phyloP scores from a whole-genome alignment of 2,329 filamentous ascomycete species.

The Nannizzia gypsea region DNA sequence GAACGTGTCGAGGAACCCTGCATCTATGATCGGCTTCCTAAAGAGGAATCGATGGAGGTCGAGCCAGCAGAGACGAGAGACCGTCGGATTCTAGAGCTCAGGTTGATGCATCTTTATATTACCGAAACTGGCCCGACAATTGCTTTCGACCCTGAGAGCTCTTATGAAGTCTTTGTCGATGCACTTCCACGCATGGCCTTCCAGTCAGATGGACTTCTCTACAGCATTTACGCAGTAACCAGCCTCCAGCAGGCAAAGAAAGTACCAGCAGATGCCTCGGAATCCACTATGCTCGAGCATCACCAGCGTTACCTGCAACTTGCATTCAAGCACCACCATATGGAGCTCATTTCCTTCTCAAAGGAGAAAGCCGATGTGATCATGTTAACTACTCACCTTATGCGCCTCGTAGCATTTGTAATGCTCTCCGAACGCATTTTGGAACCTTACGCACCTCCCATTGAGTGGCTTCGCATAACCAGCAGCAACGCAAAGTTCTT shows the following conservation, averaged over 20 bases:
- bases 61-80: neutral
- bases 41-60: neutral
- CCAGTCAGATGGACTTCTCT: neutral
- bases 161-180: neutral
- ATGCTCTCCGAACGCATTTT: conserved; percentile 1
- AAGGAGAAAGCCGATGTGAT: conserved; percentile 1
- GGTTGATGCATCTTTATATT: conserved; percentile 4
- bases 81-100: neutral
- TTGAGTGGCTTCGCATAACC: neutral
- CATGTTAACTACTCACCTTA: neutral
- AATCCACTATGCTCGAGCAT: neutral
- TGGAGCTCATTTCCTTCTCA: neutral
- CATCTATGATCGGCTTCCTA: neutral
- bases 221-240: neutral
- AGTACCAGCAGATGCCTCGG: neutral
- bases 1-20: neutral
- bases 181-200: neutral
- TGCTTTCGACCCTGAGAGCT: neutral
- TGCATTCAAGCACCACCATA: neutral
- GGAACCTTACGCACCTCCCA: neutral
- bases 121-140: conserved; percentile 2
- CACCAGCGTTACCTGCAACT: neutral
- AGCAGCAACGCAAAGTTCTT: neutral
- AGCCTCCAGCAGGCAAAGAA: neutral
- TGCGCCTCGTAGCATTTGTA: conserved; percentile 1